Evolutionary conservation across 73 alveolate species (phyloP).

Genomic region (Paramecium tetraurelia): DNA sequence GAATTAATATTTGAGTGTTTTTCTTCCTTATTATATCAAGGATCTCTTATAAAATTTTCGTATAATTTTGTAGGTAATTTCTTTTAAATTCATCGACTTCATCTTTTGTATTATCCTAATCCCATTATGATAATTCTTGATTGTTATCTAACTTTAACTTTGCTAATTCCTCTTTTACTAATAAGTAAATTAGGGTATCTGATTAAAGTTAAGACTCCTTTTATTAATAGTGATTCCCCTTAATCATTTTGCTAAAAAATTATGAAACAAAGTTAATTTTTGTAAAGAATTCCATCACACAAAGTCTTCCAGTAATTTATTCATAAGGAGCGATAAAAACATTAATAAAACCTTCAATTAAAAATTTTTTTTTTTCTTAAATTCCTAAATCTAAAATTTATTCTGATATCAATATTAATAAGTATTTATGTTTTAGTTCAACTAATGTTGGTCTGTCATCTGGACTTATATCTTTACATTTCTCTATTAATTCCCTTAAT

Average conservation of each 20-base stretch:
- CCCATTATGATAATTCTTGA: not conserved
- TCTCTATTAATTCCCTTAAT: not conserved
- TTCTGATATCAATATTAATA: not conserved
- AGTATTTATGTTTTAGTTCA: not conserved
- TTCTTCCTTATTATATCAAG: too few species aligned
- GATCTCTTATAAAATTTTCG: too few species aligned
- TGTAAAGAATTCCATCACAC: not conserved
- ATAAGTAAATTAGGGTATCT: not conserved
- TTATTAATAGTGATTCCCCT: too few species aligned
- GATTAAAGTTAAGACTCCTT: not conserved
- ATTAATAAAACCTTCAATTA: too few species aligned
- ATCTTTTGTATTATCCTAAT: not conserved
- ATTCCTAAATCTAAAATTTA: not conserved
- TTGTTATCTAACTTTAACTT: not conserved
- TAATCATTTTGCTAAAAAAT: too few species aligned
- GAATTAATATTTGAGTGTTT: too few species aligned
- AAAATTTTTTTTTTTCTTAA: not conserved
- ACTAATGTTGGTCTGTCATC: not conserved
- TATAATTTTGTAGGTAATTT: not conserved
- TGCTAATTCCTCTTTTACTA: not conserved
- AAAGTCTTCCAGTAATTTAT: not conserved
- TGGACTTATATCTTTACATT: not conserved
- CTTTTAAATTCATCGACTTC: not conserved
- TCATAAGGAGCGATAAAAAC: not conserved
- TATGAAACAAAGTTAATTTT: not conserved